Evolutionary conservation across 176 grass and related monocot genomes (phyloP), one percentile per base, ranked within the genome.

Genomic region (Pharus latifolius): DNA sequence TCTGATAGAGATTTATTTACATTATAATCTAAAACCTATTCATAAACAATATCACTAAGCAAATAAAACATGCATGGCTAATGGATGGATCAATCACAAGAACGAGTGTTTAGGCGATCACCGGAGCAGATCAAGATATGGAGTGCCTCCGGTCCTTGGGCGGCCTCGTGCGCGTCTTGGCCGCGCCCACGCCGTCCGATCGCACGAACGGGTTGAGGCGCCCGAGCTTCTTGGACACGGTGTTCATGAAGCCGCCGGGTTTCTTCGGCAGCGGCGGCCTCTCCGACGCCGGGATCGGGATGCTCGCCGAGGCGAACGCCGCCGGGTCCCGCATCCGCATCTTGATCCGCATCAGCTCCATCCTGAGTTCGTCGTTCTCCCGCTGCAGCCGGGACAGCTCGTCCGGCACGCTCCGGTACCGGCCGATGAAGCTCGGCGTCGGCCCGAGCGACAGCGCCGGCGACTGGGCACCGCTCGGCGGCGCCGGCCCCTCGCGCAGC

Each of bases 71-170:
- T n/a, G n/a, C n/a, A n/a, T n/a, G n/a, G n/a, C n/a, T n/a, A n/a
- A n/a, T n/a, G n/a, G n/a, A n/a, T n/a, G n/a, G n/a, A n/a, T n/a
- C 1, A 18, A 4, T 44, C 35, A 42, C 7, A 13, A 65, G 26
- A 17, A 57, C 7, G 37, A 3, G 26, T n/a, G n/a, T n/a, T n/a
- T n/a, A n/a, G n/a, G n/a, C 47, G 52, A 73, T 55, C 41, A 12
- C 8, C 28, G 41, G 22, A n/a, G n/a, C 32, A 14, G 8, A 40
- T 96, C 77, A 96, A 82, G 91, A 96, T 35, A 96, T 88, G 12
- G 96, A 99, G 82, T 88, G 84, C 74, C 96, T 99, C 31, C 95
- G 69, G 41, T 94, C 79, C 79, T 99, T 99, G 15, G 76, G 68
- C 26, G 82, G 84, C 65, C 79, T 71, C 9, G 82, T 33, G 25